Evolutionary conservation across 83 land plant genomes (phyloP).

Genomic region (Picea abies): DNA sequence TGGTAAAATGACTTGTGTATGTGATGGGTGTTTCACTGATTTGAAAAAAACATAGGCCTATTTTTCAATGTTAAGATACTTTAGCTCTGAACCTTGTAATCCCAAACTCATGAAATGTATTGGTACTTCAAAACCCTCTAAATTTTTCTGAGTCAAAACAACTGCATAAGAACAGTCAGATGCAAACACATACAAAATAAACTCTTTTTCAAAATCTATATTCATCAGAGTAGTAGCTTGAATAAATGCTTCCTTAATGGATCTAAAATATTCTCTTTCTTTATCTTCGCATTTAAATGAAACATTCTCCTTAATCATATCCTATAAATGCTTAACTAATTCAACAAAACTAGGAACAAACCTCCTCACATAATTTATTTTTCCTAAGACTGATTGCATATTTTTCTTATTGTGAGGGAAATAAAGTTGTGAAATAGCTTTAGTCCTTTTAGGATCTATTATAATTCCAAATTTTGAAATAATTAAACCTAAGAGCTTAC

Average conservation of each 20-base stretch:
- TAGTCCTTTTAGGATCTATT: not conserved
- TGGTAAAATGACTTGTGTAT: no score
- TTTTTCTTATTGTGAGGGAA: not conserved
- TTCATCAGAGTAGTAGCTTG: not conserved
- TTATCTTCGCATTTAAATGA: not conserved
- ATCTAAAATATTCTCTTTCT: not conserved
- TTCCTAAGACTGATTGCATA: not conserved
- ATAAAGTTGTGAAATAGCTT: not conserved
- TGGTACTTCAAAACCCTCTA: no score
- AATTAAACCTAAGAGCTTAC: not conserved
- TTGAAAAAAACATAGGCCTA: no score
- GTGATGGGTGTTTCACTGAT: no score
- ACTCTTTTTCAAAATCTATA: not conserved
- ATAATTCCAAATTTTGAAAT: not conserved
- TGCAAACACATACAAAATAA: no score
- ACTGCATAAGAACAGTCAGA: no score
- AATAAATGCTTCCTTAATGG: not conserved
- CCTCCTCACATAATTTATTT: not conserved
- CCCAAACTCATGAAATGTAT: no score
- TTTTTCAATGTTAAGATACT: no score
- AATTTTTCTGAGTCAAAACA: no score
- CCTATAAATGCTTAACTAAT: not conserved
- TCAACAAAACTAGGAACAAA: not conserved
- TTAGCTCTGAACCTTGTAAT: no score
- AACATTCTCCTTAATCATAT: not conserved